These are phyloP conservation scores for Gnomoniopsis sp. DNA, from an alignment of 2,329 filamentous ascomycete species.

Conservation along the genomic window DNA sequence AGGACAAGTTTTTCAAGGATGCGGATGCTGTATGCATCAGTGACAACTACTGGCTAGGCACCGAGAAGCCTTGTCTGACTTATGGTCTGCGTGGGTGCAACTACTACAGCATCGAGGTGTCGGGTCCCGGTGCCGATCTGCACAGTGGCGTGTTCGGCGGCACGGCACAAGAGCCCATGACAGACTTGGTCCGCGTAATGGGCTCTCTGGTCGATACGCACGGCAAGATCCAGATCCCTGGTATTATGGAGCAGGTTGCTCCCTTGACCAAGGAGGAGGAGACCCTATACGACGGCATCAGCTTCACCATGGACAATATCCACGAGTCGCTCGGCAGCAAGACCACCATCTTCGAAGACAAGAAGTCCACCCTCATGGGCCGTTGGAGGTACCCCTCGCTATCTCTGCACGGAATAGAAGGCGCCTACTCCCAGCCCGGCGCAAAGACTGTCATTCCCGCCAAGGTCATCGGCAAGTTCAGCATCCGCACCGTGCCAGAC, in stretches of 20 bases:
- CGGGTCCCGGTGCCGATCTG: constrained; percentile 86
- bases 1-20: constrained; percentile 91
- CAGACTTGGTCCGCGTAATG: constrained; percentile 81
- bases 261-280: constrained; percentile 84
- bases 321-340: constrained; percentile 87
- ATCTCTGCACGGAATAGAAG: constrained; percentile 91
- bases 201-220: constrained; percentile 81
- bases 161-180: constrained; percentile 97
- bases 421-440: constrained; percentile 87
- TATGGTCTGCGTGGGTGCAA: constrained; percentile 97
- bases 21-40: constrained; percentile 96
- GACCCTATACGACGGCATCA: constrained; percentile 80
- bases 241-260: constrained; percentile 89
- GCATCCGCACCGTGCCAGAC: constrained; percentile 92
- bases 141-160: constrained; percentile 98
- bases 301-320: constrained; percentile 94
- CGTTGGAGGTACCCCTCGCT: constrained; percentile 94
- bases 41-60: constrained; percentile 99
- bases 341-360: constrained; percentile 83
- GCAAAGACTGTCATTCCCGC: constrained; percentile 98
- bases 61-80: constrained; percentile 95
- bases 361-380: constrained; percentile 90
- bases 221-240: constrained; percentile 92
- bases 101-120: constrained; percentile 92
- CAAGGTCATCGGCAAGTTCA: constrained; percentile 98